These are phyloP conservation scores for Pseudocercospora eumusae DNA, from an alignment of 2,329 filamentous ascomycete genomes.

Conservation along the genomic window DNA sequence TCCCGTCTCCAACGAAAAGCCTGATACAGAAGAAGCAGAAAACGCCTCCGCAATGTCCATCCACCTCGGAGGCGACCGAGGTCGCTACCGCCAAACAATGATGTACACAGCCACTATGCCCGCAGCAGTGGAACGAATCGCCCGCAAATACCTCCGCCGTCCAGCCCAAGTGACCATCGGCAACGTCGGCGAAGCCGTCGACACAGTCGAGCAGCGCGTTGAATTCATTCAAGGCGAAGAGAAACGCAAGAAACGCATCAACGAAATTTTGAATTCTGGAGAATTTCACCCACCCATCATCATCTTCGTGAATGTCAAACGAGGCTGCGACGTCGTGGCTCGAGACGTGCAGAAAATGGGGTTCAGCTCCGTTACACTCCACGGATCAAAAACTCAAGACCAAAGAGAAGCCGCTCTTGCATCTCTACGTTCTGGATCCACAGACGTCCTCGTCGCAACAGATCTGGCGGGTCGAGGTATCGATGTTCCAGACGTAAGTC, in stretches of 20 bases:
- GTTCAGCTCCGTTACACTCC: conserved; percentile 83
- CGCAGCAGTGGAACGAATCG: conserved; percentile 85
- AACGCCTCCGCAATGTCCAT: conserved; percentile 80
- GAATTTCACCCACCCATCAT: conserved; percentile 90
- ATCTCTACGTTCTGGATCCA: conserved; percentile 76
- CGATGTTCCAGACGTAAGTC: conserved; percentile 87
- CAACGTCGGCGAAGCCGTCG: conserved; percentile 90
- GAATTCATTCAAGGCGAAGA: conserved; percentile 91
- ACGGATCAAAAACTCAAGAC: conserved; percentile 95
- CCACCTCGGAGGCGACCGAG: conserved; percentile 67
- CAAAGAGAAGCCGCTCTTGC: conserved; percentile 91
- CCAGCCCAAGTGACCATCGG: conserved; percentile 94
- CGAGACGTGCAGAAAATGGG: conserved; percentile 94
- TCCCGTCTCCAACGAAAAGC: conserved; percentile 90
- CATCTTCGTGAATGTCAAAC: conserved; percentile 99
- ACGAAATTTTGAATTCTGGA: conserved; percentile 78
- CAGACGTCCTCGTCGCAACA: conserved; percentile 89
- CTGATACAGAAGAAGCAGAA: conserved; percentile 89
- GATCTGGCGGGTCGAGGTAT: conserved; percentile 97
- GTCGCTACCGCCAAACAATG: conserved; percentile 95
- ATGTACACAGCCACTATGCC: conserved; percentile 99
- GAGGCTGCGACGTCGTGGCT: conserved; percentile 94
- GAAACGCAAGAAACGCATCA: conserved; percentile 92
- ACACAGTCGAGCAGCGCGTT: conserved; percentile 95
- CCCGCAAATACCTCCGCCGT: conserved; percentile 91